These are phyloP conservation scores for Margaritispora aquatica DNA, from an alignment of 495 filamentous ascomycete species.

Conservation along the genomic window DNA sequence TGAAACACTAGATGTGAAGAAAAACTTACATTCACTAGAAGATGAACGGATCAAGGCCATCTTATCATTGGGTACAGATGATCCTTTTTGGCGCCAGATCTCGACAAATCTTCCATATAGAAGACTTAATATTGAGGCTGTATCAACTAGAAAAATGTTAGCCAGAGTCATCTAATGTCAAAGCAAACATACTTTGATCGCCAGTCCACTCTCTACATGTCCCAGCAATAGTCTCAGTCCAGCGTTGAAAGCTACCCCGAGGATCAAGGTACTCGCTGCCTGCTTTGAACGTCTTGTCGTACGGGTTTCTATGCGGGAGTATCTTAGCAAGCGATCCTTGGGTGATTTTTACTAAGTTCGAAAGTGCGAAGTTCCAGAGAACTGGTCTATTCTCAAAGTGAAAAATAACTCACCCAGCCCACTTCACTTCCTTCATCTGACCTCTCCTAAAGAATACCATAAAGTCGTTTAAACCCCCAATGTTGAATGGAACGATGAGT, in stretches of 20 bases:
- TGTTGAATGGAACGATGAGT: slow-evolving; percentile 74
- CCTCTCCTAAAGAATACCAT: slow-evolving; percentile 87
- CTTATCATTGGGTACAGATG: slow-evolving; percentile 50
- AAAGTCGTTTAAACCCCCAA: slow-evolving; percentile 66
- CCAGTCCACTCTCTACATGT: slow-evolving; percentile 71
- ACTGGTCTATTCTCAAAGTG: neutral
- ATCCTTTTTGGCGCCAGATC: slow-evolving; percentile 71
- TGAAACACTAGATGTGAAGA: neutral
- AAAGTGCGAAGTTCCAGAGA: neutral
- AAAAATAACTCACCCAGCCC: slow-evolving; percentile 44
- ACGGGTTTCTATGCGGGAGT: slow-evolving; percentile 56
- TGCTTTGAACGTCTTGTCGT: slow-evolving; percentile 65
- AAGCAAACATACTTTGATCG: slow-evolving; percentile 35
- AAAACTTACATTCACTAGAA: slow-evolving; percentile 64
- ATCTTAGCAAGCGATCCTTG: no score
- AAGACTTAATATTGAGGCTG: slow-evolving; percentile 78
- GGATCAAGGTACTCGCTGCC: slow-evolving; percentile 71
- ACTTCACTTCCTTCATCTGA: slow-evolving; percentile 69
- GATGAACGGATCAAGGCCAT: slow-evolving; percentile 69
- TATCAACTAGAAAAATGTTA: slow-evolving; percentile 48
- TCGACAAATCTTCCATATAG: slow-evolving; percentile 73
- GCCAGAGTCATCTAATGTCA: neutral
- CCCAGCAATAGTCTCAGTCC: slow-evolving; percentile 67
- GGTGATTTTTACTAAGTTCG: neutral
- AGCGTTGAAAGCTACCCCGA: slow-evolving; percentile 66